Evolutionary conservation across 2,329 filamentous ascomycete species (phyloP).

Genomic region (Xylariales sp.): DNA sequence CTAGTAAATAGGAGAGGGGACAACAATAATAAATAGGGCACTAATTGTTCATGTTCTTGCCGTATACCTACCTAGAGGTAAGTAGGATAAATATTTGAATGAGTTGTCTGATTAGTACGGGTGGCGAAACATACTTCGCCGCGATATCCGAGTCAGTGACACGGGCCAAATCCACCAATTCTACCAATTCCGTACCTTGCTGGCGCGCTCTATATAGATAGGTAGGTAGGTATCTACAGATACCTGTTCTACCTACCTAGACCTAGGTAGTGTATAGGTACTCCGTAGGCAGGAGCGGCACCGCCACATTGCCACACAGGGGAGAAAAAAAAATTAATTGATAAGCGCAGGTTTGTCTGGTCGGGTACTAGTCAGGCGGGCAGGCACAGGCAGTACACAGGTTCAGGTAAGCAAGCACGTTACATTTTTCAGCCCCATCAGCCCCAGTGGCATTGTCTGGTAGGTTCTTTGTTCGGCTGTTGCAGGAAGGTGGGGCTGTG

Average conservation of each 20-base stretch:
- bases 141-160: slow-evolving; percentile 12
- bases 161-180: background rate
- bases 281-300: background rate
- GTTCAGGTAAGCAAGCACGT: too few relatives aligned
- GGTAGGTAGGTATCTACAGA: background rate
- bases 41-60: slow-evolving; percentile 1
- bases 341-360: background rate
- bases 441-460: background rate
- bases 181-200: background rate
- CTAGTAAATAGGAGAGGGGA: too few relatives aligned
- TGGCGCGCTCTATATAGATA: background rate
- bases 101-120: background rate
- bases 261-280: too few relatives aligned
- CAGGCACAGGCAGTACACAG: too few relatives aligned
- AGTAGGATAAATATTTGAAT: too few relatives aligned
- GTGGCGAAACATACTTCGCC: slow-evolving; percentile 6
- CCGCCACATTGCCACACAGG: slow-evolving; percentile 15
- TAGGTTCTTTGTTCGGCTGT: slow-evolving; percentile 5
- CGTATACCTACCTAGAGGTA: background rate
- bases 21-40: too few relatives aligned
- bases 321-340: background rate
- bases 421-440: too few relatives aligned
- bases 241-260: too few relatives aligned
- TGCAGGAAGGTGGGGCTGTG: background rate
- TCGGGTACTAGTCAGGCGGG: background rate